These are phyloP conservation scores for Sporothrix mexicana DNA, from an alignment of 2,329 filamentous ascomycete species.

Conservation along the genomic window DNA sequence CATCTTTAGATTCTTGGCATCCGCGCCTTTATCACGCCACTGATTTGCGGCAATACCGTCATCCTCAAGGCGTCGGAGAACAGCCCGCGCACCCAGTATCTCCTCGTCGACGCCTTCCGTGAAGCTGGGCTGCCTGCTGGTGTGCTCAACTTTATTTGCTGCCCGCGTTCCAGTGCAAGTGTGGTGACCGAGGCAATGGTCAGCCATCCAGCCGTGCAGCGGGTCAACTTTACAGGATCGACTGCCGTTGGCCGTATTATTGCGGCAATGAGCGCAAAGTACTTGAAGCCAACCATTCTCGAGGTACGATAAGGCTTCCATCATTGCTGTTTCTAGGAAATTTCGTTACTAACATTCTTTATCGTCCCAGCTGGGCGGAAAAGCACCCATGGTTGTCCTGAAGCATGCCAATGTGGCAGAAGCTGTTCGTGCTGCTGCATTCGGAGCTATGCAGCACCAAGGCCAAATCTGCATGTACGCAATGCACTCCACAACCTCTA, in stretches of 20 bases:
- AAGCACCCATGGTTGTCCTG: slow-evolving; percentile 72
- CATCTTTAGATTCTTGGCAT: background rate
- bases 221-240: background rate
- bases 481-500: slow-evolving; percentile 59
- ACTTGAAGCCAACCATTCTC: background rate
- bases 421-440: slow-evolving; percentile 71
- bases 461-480: slow-evolving; percentile 61
- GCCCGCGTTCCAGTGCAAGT: background rate
- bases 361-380: slow-evolving; percentile 64
- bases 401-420: slow-evolving; percentile 67
- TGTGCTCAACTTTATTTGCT: background rate
- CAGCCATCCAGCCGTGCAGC: background rate
- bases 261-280: slow-evolving; percentile 11
- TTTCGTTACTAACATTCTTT: too few relatives aligned
- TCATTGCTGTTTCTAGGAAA: background rate
- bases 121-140: background rate
- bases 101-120: background rate
- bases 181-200: background rate
- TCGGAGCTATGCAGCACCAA: slow-evolving; percentile 60
- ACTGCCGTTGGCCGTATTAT: background rate
- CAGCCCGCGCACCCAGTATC: background rate
- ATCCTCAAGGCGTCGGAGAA: background rate
- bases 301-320: background rate
- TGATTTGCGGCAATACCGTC: slow-evolving; percentile 2
- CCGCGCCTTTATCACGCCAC: background rate